Conservation (phyloP, 441 rosid genomes). For the Biscutella laevigata region DNA sequence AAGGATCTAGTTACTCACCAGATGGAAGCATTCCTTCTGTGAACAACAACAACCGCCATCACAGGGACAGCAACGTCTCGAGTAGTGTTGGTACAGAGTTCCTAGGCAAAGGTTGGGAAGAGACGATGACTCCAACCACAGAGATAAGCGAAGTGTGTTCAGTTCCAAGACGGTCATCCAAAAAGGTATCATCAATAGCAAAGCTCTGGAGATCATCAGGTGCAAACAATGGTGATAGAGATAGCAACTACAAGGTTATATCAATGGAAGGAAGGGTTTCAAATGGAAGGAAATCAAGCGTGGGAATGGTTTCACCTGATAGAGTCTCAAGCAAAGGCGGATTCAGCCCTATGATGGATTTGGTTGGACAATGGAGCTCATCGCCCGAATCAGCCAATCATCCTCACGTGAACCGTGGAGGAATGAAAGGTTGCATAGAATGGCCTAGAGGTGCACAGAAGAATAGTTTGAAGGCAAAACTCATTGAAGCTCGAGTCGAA, state of each 20-base stretch:
- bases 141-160: conserved; percentile 69
- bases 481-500: conserved; percentile 82
- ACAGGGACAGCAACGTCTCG: conserved; percentile 43
- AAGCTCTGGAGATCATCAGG: conserved; percentile 65
- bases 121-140: conserved; percentile 40
- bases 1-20: conserved; percentile 76
- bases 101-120: conserved; percentile 43
- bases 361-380: conserved; percentile 65
- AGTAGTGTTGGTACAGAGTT: conserved; percentile 29
- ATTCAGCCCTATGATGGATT: conserved; percentile 46
- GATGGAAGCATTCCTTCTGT: conserved; percentile 62
- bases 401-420: conserved; percentile 52
- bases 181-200: conserved; percentile 65
- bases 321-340: conserved; percentile 48
- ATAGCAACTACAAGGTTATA: conserved; percentile 22
- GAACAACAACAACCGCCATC: conserved; percentile 33
- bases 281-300: conserved; percentile 55
- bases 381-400: conserved; percentile 66
- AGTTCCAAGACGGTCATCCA: conserved; percentile 39
- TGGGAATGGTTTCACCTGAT: conserved; percentile 44
- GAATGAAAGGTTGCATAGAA: conserved; percentile 94
- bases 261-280: conserved; percentile 48
- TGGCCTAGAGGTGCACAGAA: conserved; percentile 84
- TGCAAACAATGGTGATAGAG: conserved; percentile 19
- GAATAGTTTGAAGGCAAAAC: conserved; percentile 80